Conservation (phyloP, 2,329 filamentous ascomycete species). For the Trichophyton verrucosum region DNA sequence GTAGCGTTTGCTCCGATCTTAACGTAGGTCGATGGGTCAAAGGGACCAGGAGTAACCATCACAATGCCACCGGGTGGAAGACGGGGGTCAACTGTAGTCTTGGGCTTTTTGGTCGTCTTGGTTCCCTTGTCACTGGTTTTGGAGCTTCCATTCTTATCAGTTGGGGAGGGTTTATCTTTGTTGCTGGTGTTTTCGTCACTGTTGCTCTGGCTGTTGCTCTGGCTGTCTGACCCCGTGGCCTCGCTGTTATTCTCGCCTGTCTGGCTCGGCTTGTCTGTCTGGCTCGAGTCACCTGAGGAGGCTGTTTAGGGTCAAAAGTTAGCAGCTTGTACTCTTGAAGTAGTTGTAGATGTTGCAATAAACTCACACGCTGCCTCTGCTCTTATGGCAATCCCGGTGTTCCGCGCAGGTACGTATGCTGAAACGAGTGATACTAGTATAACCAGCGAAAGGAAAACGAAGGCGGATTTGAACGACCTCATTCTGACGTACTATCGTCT, state of each 20-base stretch:
- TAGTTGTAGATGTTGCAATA: background rate
- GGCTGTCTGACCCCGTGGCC: constrained; percentile 12
- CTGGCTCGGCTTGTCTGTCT: constrained; percentile 7
- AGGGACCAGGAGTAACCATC: constrained; percentile 47
- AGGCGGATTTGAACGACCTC: constrained; percentile 22
- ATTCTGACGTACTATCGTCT: constrained; percentile 17
- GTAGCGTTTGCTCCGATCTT: constrained; percentile 52
- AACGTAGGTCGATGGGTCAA: constrained; percentile 45
- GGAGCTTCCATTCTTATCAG: constrained; percentile 8
- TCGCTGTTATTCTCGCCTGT: constrained; percentile 13
- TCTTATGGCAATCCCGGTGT: constrained; percentile 15
- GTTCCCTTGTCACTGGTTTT: constrained; percentile 13
- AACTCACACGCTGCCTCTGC: background rate
- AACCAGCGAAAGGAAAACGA: constrained; percentile 24
- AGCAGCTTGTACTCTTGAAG: background rate
- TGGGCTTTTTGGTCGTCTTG: constrained; percentile 17
- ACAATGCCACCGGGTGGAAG: constrained; percentile 47
- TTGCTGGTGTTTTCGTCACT: background rate
- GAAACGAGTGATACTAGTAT: constrained; percentile 22
- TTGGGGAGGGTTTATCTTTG: constrained; percentile 7
- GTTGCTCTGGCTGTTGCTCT: constrained; percentile 13
- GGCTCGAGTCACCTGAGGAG: background rate
- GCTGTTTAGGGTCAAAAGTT: background rate
- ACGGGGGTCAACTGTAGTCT: constrained; percentile 37
- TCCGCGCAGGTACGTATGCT: constrained; percentile 14